These are phyloP conservation scores for Teunomyces kruisii DNA, from an alignment of 805 yeast species.

Conservation along the genomic window DNA sequence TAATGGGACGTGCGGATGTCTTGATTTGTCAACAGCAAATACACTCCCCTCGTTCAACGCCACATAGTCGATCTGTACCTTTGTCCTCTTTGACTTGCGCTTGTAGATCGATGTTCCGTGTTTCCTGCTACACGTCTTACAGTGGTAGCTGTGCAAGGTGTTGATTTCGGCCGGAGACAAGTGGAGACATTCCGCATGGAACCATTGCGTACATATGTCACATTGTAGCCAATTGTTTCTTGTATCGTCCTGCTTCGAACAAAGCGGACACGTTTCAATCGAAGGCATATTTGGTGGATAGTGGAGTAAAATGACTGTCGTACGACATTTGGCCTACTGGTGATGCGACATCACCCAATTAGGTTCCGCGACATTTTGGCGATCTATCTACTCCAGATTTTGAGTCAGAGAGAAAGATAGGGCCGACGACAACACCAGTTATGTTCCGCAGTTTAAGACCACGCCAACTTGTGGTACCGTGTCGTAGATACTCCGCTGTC, in stretches of 20 bases:
- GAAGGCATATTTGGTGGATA: conserved; percentile 11
- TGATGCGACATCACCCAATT: conserved; percentile 3
- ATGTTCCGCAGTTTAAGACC: background rate
- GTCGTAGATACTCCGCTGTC: background rate
- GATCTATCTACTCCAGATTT: background rate
- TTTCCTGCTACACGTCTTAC: conserved; percentile 43
- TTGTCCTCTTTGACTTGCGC: conserved; percentile 55
- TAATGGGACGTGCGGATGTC: conserved; percentile 52
- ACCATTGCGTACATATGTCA: conserved; percentile 55
- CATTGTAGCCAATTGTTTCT: conserved; percentile 55
- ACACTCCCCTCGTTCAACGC: conserved; percentile 76
- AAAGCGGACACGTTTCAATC: conserved; percentile 22
- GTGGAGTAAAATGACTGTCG: background rate
- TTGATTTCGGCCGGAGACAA: conserved; percentile 36
- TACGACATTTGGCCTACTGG: background rate
- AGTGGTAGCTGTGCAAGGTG: conserved; percentile 51
- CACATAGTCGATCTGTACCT: conserved; percentile 66
- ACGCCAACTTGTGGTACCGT: background rate
- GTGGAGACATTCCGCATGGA: conserved; percentile 50
- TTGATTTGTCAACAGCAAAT: conserved; percentile 44
- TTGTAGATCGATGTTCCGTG: conserved; percentile 52
- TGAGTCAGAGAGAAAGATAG: background rate
- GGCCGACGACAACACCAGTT: background rate
- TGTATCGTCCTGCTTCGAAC: conserved; percentile 13
- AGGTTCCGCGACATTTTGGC: background rate